Evolutionary conservation across 2,329 filamentous ascomycete species (phyloP).

Genomic region (Xylaria digitata): DNA sequence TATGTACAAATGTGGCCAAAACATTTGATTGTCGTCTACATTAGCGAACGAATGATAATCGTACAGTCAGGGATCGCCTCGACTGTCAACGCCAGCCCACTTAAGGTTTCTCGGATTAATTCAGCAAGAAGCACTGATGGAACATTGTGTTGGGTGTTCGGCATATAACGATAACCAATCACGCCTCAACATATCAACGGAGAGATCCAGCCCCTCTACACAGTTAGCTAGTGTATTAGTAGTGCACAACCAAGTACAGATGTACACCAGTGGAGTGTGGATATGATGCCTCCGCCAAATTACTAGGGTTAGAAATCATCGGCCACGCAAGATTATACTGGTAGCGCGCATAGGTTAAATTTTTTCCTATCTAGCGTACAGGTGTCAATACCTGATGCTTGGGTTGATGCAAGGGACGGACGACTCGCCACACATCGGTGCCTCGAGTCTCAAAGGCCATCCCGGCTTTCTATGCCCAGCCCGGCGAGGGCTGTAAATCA

Average conservation of each 20-base stretch:
- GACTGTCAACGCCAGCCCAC: conserved; percentile 11
- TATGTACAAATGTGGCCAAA: conserved; percentile 27
- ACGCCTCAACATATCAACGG: neutral
- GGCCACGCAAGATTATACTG: neutral
- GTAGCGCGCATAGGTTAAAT: neutral
- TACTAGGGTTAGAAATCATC: conserved; percentile 1
- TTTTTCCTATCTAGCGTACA: neutral
- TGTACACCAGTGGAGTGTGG: neutral
- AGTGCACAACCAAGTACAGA: conserved; percentile 2
- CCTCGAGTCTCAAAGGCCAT: neutral
- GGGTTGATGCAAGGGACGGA: conserved; percentile 18
- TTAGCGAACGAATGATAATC: conserved; percentile 17
- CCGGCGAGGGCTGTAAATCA: neutral
- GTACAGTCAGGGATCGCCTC: conserved; percentile 13
- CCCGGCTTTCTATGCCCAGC: neutral
- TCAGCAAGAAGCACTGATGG: conserved; percentile 14
- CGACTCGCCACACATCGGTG: neutral
- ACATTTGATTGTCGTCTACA: conserved; percentile 8
- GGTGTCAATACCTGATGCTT: neutral
- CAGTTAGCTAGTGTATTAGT: neutral
- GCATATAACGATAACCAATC: conserved; percentile 7
- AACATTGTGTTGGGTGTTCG: conserved; percentile 7
- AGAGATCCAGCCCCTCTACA: neutral
- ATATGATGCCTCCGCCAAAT: neutral
- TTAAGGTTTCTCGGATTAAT: conserved; percentile 30